Evolutionary conservation across 768 basidiomycete species (phyloP).

Genomic region (Inosperma sp.): DNA sequence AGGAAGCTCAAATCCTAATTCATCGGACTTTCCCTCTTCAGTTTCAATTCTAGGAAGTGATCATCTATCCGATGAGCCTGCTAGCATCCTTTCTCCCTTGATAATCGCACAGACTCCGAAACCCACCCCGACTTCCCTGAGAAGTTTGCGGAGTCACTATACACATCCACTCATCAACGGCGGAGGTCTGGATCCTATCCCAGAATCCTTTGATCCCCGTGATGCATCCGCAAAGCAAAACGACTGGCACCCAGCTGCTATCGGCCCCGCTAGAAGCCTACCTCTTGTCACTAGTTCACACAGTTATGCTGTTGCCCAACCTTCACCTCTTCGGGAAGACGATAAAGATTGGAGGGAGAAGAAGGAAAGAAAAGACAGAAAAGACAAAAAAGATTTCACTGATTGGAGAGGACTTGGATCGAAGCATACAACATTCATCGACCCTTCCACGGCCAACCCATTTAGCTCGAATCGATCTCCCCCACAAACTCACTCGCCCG

Average conservation of each 20-base stretch:
- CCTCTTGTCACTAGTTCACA: constrained; percentile 4
- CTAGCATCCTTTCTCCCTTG: constrained; percentile 44
- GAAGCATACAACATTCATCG: constrained; percentile 13
- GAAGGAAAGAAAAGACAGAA: constrained; percentile 4
- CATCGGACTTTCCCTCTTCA: constrained; percentile 14
- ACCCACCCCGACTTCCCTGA: constrained; percentile 20
- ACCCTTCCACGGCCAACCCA: constrained; percentile 4
- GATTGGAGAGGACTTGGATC: constrained; percentile 13
- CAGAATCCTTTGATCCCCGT: constrained; percentile 25
- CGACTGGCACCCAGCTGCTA: neutral
- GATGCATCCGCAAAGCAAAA: constrained; percentile 6
- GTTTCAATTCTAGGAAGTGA: constrained; percentile 18
- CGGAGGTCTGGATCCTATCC: constrained; percentile 39
- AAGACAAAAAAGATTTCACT: constrained; percentile 10
- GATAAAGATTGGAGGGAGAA: constrained; percentile 7
- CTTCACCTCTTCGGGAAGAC: constrained; percentile 1
- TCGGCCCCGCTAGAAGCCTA: constrained; percentile 10
- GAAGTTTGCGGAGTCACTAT: constrained; percentile 17
- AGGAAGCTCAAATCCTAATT: constrained; percentile 7
- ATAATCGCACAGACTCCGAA: constrained; percentile 34
- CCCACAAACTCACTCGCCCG: neutral
- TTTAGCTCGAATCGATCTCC: neutral
- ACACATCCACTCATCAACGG: constrained; percentile 29
- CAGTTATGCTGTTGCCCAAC: neutral
- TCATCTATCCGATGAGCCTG: constrained; percentile 42